phyloP scores from a whole-genome alignment of 2,329 filamentous ascomycete genomes.

The Ophiobolus disseminans region DNA sequence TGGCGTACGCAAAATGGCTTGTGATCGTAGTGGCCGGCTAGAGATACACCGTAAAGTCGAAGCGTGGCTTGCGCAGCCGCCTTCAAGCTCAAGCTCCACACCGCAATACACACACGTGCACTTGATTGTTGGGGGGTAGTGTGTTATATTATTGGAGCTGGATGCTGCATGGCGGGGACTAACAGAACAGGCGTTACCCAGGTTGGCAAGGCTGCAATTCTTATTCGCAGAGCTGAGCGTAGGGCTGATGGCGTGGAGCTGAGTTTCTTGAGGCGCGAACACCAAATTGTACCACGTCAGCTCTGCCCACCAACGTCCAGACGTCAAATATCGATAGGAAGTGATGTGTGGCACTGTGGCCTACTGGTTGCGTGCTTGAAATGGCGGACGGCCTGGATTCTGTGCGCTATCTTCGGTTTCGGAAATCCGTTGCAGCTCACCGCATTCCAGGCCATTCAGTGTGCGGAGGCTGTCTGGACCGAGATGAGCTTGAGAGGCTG shows the following conservation, averaged over 20 bases:
- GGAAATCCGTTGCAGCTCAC: neutral
- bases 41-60: neutral
- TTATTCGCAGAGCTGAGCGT: neutral
- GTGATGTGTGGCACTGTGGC: neutral
- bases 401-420: neutral
- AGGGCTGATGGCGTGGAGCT: neutral
- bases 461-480: neutral
- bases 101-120: neutral
- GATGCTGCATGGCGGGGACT: neutral
- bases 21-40: neutral
- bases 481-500: neutral
- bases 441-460: neutral
- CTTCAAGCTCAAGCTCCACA: neutral
- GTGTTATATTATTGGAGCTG: neutral
- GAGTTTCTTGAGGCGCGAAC: neutral
- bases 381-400: neutral
- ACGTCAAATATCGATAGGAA: neutral
- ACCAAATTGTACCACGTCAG: constrained; percentile 2
- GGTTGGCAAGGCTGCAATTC: neutral
- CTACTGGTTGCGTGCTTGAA: neutral
- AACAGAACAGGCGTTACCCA: neutral
- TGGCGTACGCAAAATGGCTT: neutral
- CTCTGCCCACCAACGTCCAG: neutral
- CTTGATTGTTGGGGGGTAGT: neutral
- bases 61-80: constrained; percentile 5